Evolutionary conservation across 2,329 filamentous ascomycete species (phyloP), one percentile per base, ranked within the genome.

Genomic region (Cladophialophora exuberans): DNA sequence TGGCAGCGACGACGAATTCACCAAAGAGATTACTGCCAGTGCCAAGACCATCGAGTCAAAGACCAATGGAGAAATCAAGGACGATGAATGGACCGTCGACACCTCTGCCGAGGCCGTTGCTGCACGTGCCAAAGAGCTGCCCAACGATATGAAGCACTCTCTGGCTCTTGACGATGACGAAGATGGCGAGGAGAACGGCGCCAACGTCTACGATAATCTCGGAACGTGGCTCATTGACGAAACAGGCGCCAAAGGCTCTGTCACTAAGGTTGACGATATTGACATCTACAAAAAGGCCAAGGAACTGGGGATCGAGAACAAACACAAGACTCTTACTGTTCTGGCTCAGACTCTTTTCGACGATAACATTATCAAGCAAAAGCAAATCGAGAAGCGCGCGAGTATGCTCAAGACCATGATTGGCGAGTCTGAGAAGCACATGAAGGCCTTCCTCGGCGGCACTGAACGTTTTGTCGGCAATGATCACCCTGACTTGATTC

Each of bases 241-340:
- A 69, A 85, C 86, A 54, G 80, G 84, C 56, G 82, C 84, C 62
- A 76, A 80, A 75, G 89, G 88, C 59, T 80, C 85, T 65, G 80
- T 96, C 66, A 81, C 85, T 75, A 86, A 91, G 56, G 83, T 99
- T 62, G 86, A 90, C 69, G 92, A 95, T 68, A 82, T 97, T 63
- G 87, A 92, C 33, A 90, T 99, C 71, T 97, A 96, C 75, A 78
- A 95, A 76, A 97, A 99, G 82, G 93, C 93, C 62, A 94, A 96
- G 79, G 94, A 97, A 67, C 81, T 97, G 53, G 92, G 92, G 66
- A 94, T 99, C 62, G 93, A 97, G 77, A 75, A 76, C 76, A 99
- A 97, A 84, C 89, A 97, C 80, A 91, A 89, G 76, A 96, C 92
- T 44, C 82, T 96, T 52, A 83, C 92, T 54, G 92, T 99, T 56